These are phyloP conservation scores for Fusarium siculi DNA, from an alignment of 2,329 filamentous ascomycete genomes.

Conservation along the genomic window DNA sequence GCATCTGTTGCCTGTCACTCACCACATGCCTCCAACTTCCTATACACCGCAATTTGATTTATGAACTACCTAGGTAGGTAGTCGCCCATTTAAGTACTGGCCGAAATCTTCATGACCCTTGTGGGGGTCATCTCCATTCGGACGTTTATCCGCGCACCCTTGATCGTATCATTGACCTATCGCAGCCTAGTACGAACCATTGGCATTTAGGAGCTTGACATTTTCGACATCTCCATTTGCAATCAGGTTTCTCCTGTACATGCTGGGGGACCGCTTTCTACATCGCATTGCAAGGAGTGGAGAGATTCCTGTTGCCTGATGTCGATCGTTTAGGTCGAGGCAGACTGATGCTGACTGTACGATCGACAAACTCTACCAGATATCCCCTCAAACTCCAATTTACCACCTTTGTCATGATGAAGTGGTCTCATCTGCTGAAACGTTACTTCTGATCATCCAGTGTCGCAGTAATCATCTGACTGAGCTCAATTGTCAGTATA, in stretches of 20 bases:
- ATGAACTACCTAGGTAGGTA: background rate
- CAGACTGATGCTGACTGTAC: conserved; percentile 15
- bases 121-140: conserved; percentile 7
- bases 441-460: conserved; percentile 1
- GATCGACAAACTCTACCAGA: conserved; percentile 3
- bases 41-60: conserved; percentile 27
- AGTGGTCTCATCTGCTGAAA: conserved; percentile 5
- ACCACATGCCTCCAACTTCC: background rate
- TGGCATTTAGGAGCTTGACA: background rate
- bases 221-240: background rate
- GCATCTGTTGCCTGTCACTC: conserved; percentile 5
- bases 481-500: background rate
- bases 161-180: conserved; percentile 6
- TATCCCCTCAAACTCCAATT: background rate
- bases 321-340: background rate
- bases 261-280: background rate
- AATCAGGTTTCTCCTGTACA: background rate
- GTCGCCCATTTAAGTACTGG: background rate
- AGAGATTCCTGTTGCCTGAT: conserved; percentile 1
- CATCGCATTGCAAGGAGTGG: background rate
- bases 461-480: background rate
- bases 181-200: background rate
- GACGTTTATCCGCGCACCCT: conserved; percentile 9
- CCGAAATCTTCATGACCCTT: background rate
- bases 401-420: background rate